These are phyloP conservation scores for Colletotrichum spaethianum DNA, from an alignment of 2,329 filamentous ascomycete genomes.

Conservation along the genomic window DNA sequence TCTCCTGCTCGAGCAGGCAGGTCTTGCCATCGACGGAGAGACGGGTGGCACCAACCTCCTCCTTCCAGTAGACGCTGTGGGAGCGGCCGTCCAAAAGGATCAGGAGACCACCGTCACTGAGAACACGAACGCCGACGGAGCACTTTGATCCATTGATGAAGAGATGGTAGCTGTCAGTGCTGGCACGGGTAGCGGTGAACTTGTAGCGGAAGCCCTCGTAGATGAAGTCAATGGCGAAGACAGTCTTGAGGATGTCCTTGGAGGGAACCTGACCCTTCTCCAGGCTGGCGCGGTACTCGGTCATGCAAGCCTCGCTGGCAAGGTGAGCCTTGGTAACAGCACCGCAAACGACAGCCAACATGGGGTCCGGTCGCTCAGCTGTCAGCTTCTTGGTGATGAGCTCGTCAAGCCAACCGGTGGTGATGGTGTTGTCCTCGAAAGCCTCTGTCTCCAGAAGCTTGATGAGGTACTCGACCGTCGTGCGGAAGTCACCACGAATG, in stretches of 20 bases:
- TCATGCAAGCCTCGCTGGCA: constrained; percentile 90
- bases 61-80: constrained; percentile 99
- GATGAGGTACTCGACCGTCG: constrained; percentile 98
- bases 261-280: constrained; percentile 98
- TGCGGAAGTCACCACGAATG: constrained; percentile 99
- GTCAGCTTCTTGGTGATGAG: constrained; percentile 98
- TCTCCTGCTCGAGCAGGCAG: constrained; percentile 97
- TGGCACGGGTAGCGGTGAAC: constrained; percentile 95
- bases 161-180: constrained; percentile 93
- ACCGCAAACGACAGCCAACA: constrained; percentile 94
- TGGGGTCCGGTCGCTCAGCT: constrained; percentile 93
- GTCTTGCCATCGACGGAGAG: constrained; percentile 98
- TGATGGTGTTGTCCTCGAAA: constrained; percentile 99
- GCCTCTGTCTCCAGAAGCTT: constrained; percentile 98
- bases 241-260: constrained; percentile 97
- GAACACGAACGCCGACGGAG: constrained; percentile 89
- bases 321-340: constrained; percentile 95
- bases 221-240: constrained; percentile 98
- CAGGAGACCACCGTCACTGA: constrained; percentile 94
- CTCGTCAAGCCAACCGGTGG: constrained; percentile 98
- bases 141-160: constrained; percentile 99
- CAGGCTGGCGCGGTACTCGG: constrained; percentile 88
- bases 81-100: constrained; percentile 92
- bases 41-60: constrained; percentile 95
- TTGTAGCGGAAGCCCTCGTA: constrained; percentile 98